Base-by-base conservation (phyloP, 176 grass and related monocot genomes). In the Oryza rufipogon region DNA sequence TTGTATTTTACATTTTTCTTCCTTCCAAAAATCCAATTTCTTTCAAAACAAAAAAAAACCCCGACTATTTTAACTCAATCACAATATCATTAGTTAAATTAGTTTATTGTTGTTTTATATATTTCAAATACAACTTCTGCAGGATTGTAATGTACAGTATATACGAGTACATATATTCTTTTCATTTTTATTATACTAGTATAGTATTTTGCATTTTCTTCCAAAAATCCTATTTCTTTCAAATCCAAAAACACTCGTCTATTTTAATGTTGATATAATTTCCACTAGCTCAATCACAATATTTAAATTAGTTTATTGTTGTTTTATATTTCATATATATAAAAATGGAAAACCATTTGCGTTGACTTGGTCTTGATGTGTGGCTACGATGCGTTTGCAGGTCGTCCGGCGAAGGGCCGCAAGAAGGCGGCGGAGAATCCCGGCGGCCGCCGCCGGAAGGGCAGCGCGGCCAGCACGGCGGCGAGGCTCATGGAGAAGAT, bases 401-500 rank as follows among this genome's bases (percentile, higher is more conserved):
- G 73, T 74, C 42, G 79, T 9, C 79, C 88, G 80, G 64, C 82
- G 54, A 32, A 79, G 75, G 88, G 89, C 33, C 47, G 76, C 45
- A 73, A 47, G 83, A 81, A 70, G 85, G 74, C 81, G 51, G 51
- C 80, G 80, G 80, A 87, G 52, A 60, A 67, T 23, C 48, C 49
- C n/a, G 13, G 30, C n/a, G 13, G 30, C 32, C 75, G 64, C 64
- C 51, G 89, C 64, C 80, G 89, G 70, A 87, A 81, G 32, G 80
- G 89, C 54, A 54, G 65, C 46, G 83, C 79, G 5, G 82, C 75
- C 54, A 30, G 74, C 46, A 71, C 73, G 7, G 87, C 80, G 0
- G 85, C 85, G 51, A 80, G 85, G 89, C 49, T 87, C 76, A 84
- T 91, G 89, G 86, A 88, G 66, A 70, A 83, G 61, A 86, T 83